Evolutionary conservation across 169 alveolate genomes (phyloP), one percentile per base, ranked within the genome.

Genomic region (Babesia ovis): DNA sequence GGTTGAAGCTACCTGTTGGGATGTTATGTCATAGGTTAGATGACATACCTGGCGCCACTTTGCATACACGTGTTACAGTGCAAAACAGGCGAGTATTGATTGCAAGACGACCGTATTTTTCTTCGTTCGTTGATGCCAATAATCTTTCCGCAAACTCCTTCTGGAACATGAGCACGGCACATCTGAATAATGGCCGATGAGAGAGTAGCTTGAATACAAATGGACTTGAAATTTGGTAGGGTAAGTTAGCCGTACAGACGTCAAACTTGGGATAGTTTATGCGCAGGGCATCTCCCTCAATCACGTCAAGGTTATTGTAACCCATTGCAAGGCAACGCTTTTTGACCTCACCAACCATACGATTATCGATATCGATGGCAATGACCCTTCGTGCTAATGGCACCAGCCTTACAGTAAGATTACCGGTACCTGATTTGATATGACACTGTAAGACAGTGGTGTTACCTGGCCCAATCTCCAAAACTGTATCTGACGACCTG

Each of bases 161-260:
- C 83, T 98, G 98, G 90, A 97, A 97, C 99, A 98, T 96, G 55
- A 98, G 89, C n/a, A 98, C 98, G 34, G 99, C 99, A 75, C 98
- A 94, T 84, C 98, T 87, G 92, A 96, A 97, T 56, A 94, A 85
- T 34, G 99, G 99, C 69, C 98, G 86, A 77, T 96, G 98, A 46
- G 98, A 94, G 53, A 97, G 83, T 59, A 98, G 91, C 75, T 96
- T 97, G 89, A 98, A 97, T 45, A 97, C 96, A 75, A 98, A 94
- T 8, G 99, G 99, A 25, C 98, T 93, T n/a, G 99, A 97, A 46
- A 98, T 98, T 83, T 97, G 98, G 91, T 97, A 98, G 34, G 99
- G 99, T 61, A 97, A 91, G 91, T 98, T 98, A 5, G 99, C 99
- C 11, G 98, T 97, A 76, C 99, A 97, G 29, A 98, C 91, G 86